Percentiles rank a stretch among this genome's conserved stretches.
phyloP scores from a whole-genome alignment of 192 early-diverging fungal genomes.

The Dissophora ornata region DNA sequence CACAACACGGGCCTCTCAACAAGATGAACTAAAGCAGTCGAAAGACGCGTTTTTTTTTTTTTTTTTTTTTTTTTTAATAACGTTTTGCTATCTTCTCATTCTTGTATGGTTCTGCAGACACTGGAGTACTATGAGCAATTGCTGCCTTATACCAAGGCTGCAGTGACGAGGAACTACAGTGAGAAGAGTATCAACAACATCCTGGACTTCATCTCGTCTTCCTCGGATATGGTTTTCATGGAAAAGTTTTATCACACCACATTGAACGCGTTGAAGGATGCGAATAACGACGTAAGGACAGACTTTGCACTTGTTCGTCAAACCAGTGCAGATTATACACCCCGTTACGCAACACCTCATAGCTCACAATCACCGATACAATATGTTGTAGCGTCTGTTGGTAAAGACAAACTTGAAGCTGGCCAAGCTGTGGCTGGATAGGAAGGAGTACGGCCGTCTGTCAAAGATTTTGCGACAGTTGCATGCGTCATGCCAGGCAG shows the following conservation, averaged over 20 bases:
- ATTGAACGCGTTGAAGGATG: slow-evolving; percentile 74
- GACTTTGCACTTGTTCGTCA: too few species aligned
- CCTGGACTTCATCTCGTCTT: slow-evolving; percentile 80
- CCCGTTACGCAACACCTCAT: too few species aligned
- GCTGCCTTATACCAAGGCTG: slow-evolving; percentile 78
- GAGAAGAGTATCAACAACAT: slow-evolving; percentile 95
- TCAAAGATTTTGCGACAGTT: slow-evolving; percentile 83
- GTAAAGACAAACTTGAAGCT: slow-evolving; percentile 90
- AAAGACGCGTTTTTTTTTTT: too few species aligned
- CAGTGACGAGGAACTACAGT: slow-evolving; percentile 86
- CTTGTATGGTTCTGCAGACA: slow-evolving; percentile 59
- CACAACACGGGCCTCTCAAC: too few species aligned
- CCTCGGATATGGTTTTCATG: slow-evolving; percentile 83
- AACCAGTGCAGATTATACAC: too few species aligned
- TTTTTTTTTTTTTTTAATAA: too few species aligned
- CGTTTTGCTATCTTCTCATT: not conserved
- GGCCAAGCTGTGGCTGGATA: slow-evolving; percentile 86
- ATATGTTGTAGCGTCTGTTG: slow-evolving; percentile 72
- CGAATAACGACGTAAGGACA: slow-evolving; percentile 83
- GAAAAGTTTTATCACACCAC: slow-evolving; percentile 87
- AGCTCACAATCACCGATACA: too few species aligned
- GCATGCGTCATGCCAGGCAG: slow-evolving; percentile 79
- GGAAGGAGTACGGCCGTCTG: slow-evolving; percentile 78
- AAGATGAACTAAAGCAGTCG: too few species aligned
- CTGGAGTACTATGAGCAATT: slow-evolving; percentile 79